phyloP scores from a whole-genome alignment of 331 rosid genomes.

The Cydonia oblonga region DNA sequence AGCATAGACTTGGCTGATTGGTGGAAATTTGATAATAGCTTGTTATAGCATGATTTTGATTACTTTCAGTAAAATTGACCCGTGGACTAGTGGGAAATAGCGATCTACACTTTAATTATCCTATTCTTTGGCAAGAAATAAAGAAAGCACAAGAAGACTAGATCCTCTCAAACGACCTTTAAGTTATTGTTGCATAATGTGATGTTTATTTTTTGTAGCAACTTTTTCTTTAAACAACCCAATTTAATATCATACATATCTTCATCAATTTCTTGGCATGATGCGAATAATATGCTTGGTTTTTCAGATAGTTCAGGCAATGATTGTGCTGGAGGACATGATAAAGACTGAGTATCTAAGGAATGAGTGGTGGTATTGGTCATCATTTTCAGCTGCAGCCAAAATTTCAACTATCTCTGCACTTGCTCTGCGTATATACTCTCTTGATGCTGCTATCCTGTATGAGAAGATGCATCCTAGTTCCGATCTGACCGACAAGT shows the following conservation, averaged over 20 bases:
- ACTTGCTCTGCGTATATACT: conserved; percentile 79
- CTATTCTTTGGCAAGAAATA: background rate
- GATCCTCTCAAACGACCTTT: background rate
- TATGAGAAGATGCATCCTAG: conserved; percentile 52
- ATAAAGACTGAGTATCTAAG: conserved; percentile 73
- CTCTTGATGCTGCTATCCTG: conserved; percentile 84
- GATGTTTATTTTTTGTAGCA: too few relatives aligned
- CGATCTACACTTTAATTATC: background rate
- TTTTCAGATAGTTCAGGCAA: conserved; percentile 88
- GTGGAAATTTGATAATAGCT: background rate
- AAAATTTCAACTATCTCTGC: conserved; percentile 70
- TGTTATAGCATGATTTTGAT: background rate
- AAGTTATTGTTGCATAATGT: background rate
- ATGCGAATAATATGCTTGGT: conserved; percentile 11
- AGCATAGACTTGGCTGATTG: background rate
- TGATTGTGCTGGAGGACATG: conserved; percentile 82
- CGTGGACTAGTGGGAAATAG: background rate
- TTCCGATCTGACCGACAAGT: conserved; percentile 41
- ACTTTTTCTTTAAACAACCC: too few relatives aligned
- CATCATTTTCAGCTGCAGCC: conserved; percentile 95
- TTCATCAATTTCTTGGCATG: background rate
- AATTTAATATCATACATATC: background rate
- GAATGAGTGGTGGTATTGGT: conserved; percentile 99
- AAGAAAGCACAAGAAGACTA: background rate
- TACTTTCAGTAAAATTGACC: background rate